Evolutionary conservation across 2,329 filamentous ascomycete species (phyloP).

Genomic region (Sclerotinia spermophila): DNA sequence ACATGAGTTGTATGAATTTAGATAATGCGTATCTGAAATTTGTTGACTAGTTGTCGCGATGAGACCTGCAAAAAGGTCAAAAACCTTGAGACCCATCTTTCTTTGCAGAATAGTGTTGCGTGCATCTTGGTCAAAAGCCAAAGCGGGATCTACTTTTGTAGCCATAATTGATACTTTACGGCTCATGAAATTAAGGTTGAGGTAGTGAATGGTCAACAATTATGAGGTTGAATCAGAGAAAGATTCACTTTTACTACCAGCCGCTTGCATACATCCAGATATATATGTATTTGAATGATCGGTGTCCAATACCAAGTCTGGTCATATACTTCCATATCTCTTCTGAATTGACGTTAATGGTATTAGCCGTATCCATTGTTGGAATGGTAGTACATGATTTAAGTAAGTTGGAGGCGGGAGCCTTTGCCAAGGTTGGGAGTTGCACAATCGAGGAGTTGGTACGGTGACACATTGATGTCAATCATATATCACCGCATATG

Average conservation of each 20-base stretch:
- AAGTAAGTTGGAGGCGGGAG: background rate
- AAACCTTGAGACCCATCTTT: background rate
- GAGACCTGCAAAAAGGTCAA: background rate
- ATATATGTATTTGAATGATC: background rate
- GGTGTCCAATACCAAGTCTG: no score
- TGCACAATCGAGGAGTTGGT: background rate
- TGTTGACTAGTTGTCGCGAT: background rate
- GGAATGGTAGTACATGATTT: background rate
- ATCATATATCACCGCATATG: background rate
- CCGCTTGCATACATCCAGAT: background rate
- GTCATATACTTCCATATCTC: background rate
- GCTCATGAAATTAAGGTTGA: no score
- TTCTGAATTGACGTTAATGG: background rate
- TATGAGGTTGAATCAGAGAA: background rate
- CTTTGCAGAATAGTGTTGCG: background rate
- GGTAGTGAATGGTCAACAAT: background rate
- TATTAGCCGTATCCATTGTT: background rate
- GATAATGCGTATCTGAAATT: conserved; percentile 1
- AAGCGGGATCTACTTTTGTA: background rate
- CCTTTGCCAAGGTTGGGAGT: background rate
- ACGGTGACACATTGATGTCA: background rate
- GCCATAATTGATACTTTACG: fast-evolving
- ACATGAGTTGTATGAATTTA: conserved; percentile 1
- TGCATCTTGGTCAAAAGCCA: background rate
- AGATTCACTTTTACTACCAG: no score